Evolutionary conservation across 352 stramenopile species (phyloP).

Genomic region (Globisporangium yorkense): DNA sequence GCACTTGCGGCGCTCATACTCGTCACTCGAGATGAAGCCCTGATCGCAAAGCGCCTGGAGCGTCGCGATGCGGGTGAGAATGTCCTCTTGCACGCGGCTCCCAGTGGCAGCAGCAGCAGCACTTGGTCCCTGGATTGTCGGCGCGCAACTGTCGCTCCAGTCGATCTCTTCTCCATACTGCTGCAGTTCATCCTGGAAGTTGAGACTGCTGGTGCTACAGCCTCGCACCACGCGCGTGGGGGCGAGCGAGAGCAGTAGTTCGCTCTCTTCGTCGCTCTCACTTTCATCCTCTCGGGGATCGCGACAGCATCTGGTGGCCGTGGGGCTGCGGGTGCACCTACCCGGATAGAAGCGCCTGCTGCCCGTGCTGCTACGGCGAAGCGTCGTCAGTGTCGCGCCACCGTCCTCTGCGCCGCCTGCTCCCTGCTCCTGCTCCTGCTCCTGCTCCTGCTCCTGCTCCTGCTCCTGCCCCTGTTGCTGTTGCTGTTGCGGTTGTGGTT

Average conservation of each 20-base stretch:
- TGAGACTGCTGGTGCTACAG: slow-evolving; percentile 9
- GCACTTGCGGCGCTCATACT: slow-evolving; percentile 78
- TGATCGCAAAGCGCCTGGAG: slow-evolving; percentile 69
- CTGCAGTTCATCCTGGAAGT: not conserved
- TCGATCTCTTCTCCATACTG: not conserved
- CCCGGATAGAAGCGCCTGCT: slow-evolving; percentile 3
- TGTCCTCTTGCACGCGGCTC: slow-evolving; percentile 31
- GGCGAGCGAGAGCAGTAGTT: slow-evolving; percentile 2
- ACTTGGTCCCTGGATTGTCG: not conserved
- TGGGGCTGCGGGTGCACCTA: not conserved
- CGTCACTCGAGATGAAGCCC: slow-evolving; percentile 70
- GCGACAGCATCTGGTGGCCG: not conserved
- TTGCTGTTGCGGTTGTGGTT: not conserved
- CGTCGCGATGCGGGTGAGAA: slow-evolving; percentile 66
- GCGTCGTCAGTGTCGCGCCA: not conserved
- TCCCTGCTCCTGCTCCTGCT: not conserved
- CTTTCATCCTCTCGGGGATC: slow-evolving; percentile 2
- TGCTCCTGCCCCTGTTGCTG: not conserved
- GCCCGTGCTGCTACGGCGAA: not conserved
- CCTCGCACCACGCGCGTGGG: slow-evolving; percentile 3
- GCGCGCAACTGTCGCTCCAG: not conserved
- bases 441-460: too few species aligned
- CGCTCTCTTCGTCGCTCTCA: slow-evolving; percentile 8
- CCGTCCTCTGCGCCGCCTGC: not conserved
- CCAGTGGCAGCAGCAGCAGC: not conserved